Evolutionary conservation across 2,329 filamentous ascomycete genomes (phyloP), one percentile per base, ranked within the genome.

Genomic region (Hawksworthiomyces lignivorus): DNA sequence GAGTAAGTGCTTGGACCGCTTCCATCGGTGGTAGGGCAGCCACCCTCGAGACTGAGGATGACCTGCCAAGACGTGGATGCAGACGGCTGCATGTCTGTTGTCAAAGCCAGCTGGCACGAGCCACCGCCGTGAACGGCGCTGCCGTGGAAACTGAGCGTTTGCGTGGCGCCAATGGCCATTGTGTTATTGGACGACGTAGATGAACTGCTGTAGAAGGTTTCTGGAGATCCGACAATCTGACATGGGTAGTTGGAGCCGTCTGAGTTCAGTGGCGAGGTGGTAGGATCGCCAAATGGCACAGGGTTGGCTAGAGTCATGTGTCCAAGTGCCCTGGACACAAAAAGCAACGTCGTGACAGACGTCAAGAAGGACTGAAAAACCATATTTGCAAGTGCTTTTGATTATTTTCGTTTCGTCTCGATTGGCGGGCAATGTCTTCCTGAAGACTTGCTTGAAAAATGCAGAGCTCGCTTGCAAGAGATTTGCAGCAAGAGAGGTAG

Each of bases 211-310:
- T 73, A 73, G 39, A 62, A 49, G 70, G 39, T 60, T 60, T 1
- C 63, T 64, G 1, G 50, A 10, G 14, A 72, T 19, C 49, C 67
- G 36, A 70, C 28, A 17, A 49, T 61, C 46, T 52, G 45, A 46
- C 50, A 52, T n/a, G 50, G 50, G 40, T 44, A 52, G 43, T 50
- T 48, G 46, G 41, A 31, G 17, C 48, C 46, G 26, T 44, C 38
- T 12, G 49, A 45, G 44, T 15, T 41, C 18, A 52, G 48, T 7
- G 49, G 49, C 12, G 47, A 47, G 35, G 39, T 50, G 32, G 49
- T 49, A 4, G 48, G 50, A 18, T 43, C 22, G 39, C 48, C 50
- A 47, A 50, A 52, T 14, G 50, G 50, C 27, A 49, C 38, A 2
- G 50, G 50, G 8, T 12, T 40, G 20, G 39, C 43, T 35, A 52